These are phyloP conservation scores for Geranomyces michiganensis DNA, from an alignment of 192 early-diverging fungal genomes.

Conservation along the genomic window DNA sequence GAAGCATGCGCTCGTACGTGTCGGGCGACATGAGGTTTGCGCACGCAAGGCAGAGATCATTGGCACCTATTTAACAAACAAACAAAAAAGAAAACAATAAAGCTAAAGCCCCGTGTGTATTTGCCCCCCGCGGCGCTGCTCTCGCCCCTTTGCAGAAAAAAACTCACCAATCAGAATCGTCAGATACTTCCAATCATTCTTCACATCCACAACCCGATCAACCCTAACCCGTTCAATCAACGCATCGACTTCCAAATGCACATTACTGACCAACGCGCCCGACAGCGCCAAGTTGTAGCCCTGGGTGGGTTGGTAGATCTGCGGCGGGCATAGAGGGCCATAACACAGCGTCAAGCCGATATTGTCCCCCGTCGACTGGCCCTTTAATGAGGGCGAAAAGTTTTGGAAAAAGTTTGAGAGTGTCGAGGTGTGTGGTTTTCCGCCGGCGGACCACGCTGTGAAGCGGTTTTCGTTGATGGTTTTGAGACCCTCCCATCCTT, in stretches of 20 bases:
- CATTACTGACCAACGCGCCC: constrained; percentile 4
- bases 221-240: background rate
- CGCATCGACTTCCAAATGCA: background rate
- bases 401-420: constrained; percentile 13
- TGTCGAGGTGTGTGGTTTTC: background rate
- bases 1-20: background rate
- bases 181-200: constrained; percentile 23
- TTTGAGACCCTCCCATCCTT: background rate
- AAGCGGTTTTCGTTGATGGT: constrained; percentile 8
- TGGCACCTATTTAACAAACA: background rate
- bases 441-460: background rate
- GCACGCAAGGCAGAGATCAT: constrained; percentile 16
- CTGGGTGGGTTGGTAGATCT: background rate
- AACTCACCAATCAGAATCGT: constrained; percentile 10
- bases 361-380: background rate
- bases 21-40: background rate
- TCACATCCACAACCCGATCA: background rate
- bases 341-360: background rate
- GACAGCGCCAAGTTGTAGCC: constrained; percentile 9
- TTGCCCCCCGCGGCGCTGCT: no score
- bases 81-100: no score
- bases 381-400: background rate
- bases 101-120: no score
- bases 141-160: no score
- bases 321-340: constrained; percentile 7